These are phyloP conservation scores for Mortierella claussenii DNA, from an alignment of 192 early-diverging fungal species.

Conservation along the genomic window DNA sequence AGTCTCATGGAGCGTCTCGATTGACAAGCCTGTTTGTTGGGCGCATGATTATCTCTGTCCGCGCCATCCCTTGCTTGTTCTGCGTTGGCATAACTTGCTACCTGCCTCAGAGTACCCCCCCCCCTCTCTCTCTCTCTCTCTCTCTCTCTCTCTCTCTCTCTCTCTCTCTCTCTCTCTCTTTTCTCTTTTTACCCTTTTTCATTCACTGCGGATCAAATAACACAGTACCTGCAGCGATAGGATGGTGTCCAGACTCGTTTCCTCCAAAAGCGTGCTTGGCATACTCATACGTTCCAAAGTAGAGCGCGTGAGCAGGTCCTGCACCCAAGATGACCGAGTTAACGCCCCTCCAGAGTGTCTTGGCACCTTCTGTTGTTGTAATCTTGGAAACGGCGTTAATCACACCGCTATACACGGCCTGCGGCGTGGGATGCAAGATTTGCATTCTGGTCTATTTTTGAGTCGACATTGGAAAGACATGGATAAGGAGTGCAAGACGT, in stretches of 20 bases:
- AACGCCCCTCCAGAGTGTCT: conserved; percentile 93
- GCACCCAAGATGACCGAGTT: conserved; percentile 92
- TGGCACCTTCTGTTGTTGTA: conserved; percentile 78
- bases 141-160: too few relatives aligned
- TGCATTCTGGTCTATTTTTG: conserved; percentile 90
- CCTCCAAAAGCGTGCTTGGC: conserved; percentile 82
- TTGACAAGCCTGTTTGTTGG: too few relatives aligned
- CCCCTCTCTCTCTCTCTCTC: too few relatives aligned
- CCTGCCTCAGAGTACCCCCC: too few relatives aligned
- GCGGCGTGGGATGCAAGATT: conserved; percentile 74
- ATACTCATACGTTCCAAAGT: conserved; percentile 95
- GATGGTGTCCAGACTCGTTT: conserved; percentile 63
- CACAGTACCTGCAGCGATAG: conserved; percentile 71
- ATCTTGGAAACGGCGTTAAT: conserved; percentile 75
- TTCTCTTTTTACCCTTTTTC: not conserved
- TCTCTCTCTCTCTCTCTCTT: too few relatives aligned
- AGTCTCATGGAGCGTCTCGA: too few relatives aligned
- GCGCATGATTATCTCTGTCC: conserved; percentile 1
- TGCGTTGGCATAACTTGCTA: too few relatives aligned
- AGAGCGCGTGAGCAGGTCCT: conserved; percentile 95
- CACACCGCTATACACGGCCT: conserved; percentile 77
- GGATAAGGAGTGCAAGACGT: too few relatives aligned
- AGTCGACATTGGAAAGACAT: too few relatives aligned
- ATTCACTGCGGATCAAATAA: too few relatives aligned
- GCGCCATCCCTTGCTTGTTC: too few relatives aligned